Evolutionary conservation across 768 basidiomycete genomes (phyloP).

Genomic region (Suillus luteus): DNA sequence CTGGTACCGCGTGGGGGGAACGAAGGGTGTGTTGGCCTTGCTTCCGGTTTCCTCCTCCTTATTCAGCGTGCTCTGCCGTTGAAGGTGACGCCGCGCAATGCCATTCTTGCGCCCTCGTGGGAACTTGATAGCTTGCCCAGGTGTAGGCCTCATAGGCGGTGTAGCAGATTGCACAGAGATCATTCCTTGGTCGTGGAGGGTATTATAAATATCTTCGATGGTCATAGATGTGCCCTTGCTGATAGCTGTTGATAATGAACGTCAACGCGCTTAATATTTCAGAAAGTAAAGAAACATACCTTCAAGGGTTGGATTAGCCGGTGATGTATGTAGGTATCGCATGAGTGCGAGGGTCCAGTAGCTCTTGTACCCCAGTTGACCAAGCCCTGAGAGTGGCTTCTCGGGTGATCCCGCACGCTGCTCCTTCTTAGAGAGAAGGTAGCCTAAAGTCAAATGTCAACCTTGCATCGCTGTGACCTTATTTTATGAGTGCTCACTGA

Average conservation of each 20-base stretch:
- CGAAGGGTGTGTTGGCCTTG: conserved; percentile 52
- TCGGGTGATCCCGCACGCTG: conserved; percentile 89
- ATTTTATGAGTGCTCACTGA: conserved; percentile 57
- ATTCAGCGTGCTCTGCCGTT: conserved; percentile 53
- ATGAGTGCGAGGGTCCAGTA: conserved; percentile 93
- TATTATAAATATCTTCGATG: conserved; percentile 79
- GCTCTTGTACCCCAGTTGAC: conserved; percentile 90
- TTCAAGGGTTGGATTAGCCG: conserved; percentile 68
- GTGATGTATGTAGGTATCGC: conserved; percentile 66
- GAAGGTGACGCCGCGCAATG: conserved; percentile 62
- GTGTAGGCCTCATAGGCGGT: conserved; percentile 60
- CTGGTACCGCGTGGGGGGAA: conserved; percentile 68
- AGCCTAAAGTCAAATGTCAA: conserved; percentile 56
- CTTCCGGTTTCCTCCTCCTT: conserved; percentile 36
- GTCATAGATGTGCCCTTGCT: conserved; percentile 88
- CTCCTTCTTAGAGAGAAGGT: conserved; percentile 94
- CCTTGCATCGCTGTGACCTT: too few relatives aligned
- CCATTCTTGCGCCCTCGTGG: conserved; percentile 68
- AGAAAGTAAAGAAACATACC: conserved; percentile 48
- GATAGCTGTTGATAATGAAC: conserved; percentile 60
- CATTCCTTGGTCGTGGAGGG: conserved; percentile 73
- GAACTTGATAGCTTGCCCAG: conserved; percentile 78
- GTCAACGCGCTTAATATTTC: conserved; percentile 22
- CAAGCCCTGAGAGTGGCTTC: conserved; percentile 91
- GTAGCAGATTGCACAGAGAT: conserved; percentile 55